Base-by-base conservation (phyloP, 805 yeast genomes). In the Candida argentea region DNA sequence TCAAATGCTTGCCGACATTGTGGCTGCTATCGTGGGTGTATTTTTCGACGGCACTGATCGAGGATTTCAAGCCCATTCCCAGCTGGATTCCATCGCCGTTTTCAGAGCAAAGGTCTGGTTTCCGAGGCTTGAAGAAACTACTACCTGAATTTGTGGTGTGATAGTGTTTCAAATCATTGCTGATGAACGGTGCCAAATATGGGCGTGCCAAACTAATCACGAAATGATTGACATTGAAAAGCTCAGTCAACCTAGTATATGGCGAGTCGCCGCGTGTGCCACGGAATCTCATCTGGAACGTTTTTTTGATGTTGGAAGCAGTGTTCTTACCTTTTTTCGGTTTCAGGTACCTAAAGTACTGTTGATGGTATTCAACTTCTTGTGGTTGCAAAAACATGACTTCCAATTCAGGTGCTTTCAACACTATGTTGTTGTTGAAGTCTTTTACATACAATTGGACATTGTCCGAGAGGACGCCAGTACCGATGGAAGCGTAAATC, bases 171-270 rank as follows among this genome's bases (percentile, higher is more conserved):
- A 84, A 65, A 46, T 85, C 95, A 38, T 82, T 79, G 20, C 82
- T 75, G 24, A 91, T 69, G 32, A 89, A 60, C 1, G 97, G 96
- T 0, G 95, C 95, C 41, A 89, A 60, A 44, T 89, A 91, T 1
- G 97, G 96, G 36, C 96, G 67, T 6, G 97, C 95, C 38, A 89
- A 63, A 13, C 95, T 83, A 2, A 87, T 87, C 17, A 91, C 66
- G 46, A 85, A 89, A 52, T 87, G 93, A 52, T 91, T 91, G 14
- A 91, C 97, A 43, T 91, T 91, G 61, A 89, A 91, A 33, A 89
- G 65, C 50, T 91, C 97, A 0, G 95, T 80, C 26, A 89, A 65
- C 30, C 95, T 62, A 1, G 91, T 81, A 47, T 89, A 89, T 0
- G 96, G 95, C 7, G 65, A 52, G 26, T 51, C 51, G 13, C 56